These are phyloP conservation scores for Halophytophthora polymorphica DNA, from an alignment of 352 stramenopile genomes.

Conservation along the genomic window DNA sequence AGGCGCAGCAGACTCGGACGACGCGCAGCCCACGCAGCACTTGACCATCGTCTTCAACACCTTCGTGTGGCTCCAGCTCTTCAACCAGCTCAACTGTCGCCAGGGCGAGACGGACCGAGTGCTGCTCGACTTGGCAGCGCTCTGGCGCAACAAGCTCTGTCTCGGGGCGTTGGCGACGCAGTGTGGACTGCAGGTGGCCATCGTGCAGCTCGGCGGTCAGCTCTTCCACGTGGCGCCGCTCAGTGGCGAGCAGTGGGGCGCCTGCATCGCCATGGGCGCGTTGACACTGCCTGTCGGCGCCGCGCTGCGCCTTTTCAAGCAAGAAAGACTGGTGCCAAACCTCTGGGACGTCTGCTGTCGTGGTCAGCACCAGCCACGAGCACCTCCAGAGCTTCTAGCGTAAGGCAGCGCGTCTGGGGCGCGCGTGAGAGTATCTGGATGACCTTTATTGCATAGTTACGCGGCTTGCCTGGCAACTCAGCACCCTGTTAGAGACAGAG, in stretches of 20 bases:
- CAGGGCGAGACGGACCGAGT: slow-evolving; percentile 78
- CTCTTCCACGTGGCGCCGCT: slow-evolving; percentile 46
- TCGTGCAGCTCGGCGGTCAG: slow-evolving; percentile 90
- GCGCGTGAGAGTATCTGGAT: too few species aligned
- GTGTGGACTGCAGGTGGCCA: slow-evolving; percentile 89
- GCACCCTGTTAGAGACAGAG: too few species aligned
- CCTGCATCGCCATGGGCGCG: slow-evolving; percentile 39
- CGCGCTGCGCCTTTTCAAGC: slow-evolving; percentile 32
- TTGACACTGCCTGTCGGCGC: slow-evolving; percentile 39
- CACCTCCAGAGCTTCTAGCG: too few species aligned
- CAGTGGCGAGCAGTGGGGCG: slow-evolving; percentile 31
- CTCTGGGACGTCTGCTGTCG: too few species aligned
- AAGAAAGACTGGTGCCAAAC: slow-evolving; percentile 8
- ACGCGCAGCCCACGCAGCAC: slow-evolving; percentile 66
- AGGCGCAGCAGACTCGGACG: slow-evolving; percentile 37
- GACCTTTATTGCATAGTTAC: too few species aligned
- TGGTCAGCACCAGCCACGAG: too few species aligned
- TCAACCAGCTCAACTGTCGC: slow-evolving; percentile 53
- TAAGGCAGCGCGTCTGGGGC: too few species aligned
- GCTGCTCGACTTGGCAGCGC: slow-evolving; percentile 91
- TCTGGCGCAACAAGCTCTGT: slow-evolving; percentile 90
- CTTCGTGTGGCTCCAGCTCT: slow-evolving; percentile 95
- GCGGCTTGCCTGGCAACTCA: too few species aligned
- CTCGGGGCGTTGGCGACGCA: slow-evolving; percentile 84
- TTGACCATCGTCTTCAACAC: slow-evolving; percentile 96